Evolutionary conservation across 73 alveolate species (phyloP), one percentile per base, ranked within the genome.

Genomic region (Stentor roeselii): DNA sequence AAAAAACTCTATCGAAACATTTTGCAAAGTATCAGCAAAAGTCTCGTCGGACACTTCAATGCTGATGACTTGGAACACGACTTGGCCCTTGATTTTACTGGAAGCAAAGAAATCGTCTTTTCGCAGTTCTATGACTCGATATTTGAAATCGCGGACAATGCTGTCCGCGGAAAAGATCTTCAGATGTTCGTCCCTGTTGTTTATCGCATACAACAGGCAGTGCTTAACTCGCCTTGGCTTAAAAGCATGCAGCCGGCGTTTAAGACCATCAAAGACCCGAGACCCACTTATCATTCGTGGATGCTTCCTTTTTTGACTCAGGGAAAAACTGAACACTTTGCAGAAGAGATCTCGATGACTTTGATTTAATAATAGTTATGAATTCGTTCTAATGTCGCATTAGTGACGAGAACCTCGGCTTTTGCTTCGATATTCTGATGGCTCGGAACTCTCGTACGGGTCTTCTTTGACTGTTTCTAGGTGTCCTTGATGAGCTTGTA

Each of bases 221-320:
- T 32, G 11, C 34, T 21, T 67, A 67, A 67, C 41, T n/a, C 80
- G 11, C 41, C 80, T 27, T 67, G 80, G 80, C 27, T 67, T 21
- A 67, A 67, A 2, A 30, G 21, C 34, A 21, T 14, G 0, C n/a
- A 32, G 37, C 80, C 80, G 21, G 80, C 21, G 15, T 67, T 67
- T 40, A 67, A 67, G 11, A 32, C 34, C 11, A 67, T 67, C 80
- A 67, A 32, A 32, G 80, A 67, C 37, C n/a, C n/a, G 1, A 36
- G 80, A 21, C 80, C 80, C 21, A 21, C 80, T 40, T 67, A 67
- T 40, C 80, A 67, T 32, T 67, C 80, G 27, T 67, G 80, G 80
- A 67, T 67, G 80, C 37, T 67, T n/a, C 80, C 80, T 30, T 67
- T 30, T 67, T 67, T 67, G 42, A 67, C 80, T 2, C 80, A 67